Base-by-base conservation (phyloP, 371 early-diverging fungal genomes). In the Haplosporangium sp. region DNA sequence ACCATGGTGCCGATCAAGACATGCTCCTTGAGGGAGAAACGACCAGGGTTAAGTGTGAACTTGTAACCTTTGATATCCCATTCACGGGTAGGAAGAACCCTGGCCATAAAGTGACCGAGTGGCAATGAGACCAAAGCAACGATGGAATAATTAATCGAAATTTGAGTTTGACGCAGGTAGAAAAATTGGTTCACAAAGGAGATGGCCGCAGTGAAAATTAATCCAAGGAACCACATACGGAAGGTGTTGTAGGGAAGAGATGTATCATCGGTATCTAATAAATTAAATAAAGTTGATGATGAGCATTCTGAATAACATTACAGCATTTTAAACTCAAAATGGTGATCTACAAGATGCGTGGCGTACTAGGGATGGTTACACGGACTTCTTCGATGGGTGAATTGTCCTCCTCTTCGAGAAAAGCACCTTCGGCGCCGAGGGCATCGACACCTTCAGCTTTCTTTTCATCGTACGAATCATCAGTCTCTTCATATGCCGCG, bases 361-460 rank as follows among this genome's bases (percentile, higher is more conserved):
- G 61, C 65, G 61, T 86, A 85, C 88, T 87, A 70, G 88, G 84
- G 35, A 93, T 90, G 4, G 90, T 89, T 6, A 88, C 82, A 38
- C 90, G 85, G 19, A 93, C 93, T 83, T 89, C 91, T 77, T 92
- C 92, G 65, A 91, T 91, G n/a, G 92, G 92, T 7, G 93, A 92
- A 60, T 93, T 81, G 15, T 87, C 92, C 52, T 87, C 92, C 52
- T 91, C 89, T 20, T 85, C 84, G 5, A 50, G 35, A 7, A 60
- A 38, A 15, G 10, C 42, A 42, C 37, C 27, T 4, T 59, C 59
- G n/a, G 42, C 42, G 50, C 35, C 38, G 38, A 44, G 10, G 38
- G 20, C n/a, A 44, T 63, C 64, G 37, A 57, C 50, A 27, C 19
- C 39, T 7, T 67, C 59, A 60, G 34, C 50, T 35, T 35, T 48